phyloP scores from a whole-genome alignment of 768 basidiomycete species.

The Boletus tylopilopsis region DNA sequence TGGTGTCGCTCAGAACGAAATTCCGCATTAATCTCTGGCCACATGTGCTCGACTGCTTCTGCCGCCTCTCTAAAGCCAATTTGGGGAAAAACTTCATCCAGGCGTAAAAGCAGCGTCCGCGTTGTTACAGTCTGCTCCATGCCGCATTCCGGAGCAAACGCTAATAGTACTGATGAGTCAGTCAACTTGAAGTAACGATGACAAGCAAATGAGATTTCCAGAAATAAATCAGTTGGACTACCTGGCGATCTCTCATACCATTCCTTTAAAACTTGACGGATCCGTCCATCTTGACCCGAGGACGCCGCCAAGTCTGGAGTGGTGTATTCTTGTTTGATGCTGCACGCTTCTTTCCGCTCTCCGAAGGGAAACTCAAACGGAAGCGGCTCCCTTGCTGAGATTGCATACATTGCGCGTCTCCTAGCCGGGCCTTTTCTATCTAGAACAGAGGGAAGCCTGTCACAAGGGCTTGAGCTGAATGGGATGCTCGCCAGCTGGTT shows the following conservation, averaged over 20 bases:
- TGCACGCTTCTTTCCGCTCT: neutral
- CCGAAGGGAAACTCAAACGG: neutral
- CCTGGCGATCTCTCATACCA: neutral
- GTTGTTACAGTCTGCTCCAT: neutral
- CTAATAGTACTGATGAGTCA: neutral
- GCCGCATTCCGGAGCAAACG: neutral
- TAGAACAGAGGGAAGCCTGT: neutral
- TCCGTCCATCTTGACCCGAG: neutral
- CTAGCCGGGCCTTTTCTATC: neutral
- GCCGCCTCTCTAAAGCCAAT: slow-evolving; percentile 5
- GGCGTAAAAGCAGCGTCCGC: neutral
- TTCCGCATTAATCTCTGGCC: neutral
- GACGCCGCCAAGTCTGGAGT: neutral
- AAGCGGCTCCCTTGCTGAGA: no score
- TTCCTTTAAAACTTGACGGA: neutral
- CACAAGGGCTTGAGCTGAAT: slow-evolving; percentile 1
- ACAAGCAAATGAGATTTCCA: no score
- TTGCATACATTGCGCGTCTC: neutral
- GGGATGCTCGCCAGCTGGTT: neutral
- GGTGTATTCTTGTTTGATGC: neutral
- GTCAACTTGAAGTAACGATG: no score
- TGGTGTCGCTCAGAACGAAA: slow-evolving; percentile 32
- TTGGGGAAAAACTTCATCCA: neutral
- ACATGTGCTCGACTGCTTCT: neutral
- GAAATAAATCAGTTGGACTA: neutral